Conservation (phyloP, 805 yeast genomes). For the Tetrapisispora fleetii region DNA sequence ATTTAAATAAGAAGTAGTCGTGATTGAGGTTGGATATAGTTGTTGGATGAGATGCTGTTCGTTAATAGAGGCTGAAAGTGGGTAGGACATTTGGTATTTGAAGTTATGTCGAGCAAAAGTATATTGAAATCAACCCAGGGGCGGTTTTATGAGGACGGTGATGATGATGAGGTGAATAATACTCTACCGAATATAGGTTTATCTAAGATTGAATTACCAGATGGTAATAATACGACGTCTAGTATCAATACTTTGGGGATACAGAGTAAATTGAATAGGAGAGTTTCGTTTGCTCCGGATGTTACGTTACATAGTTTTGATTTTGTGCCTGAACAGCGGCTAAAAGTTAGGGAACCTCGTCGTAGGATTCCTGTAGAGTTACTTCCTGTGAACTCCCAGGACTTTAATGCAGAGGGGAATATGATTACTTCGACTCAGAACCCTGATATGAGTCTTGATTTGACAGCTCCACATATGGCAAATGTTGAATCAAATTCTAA, state of each 20-base stretch:
- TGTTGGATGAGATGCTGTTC: too few relatives aligned
- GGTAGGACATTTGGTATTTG: background rate
- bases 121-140: slow-evolving; percentile 6
- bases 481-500: background rate
- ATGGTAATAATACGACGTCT: slow-evolving; percentile 26
- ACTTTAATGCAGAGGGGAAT: background rate
- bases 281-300: slow-evolving; percentile 73
- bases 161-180: slow-evolving; percentile 3
- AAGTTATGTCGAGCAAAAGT: slow-evolving; percentile 4
- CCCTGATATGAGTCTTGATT: background rate
- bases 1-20: too few relatives aligned
- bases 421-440: slow-evolving; percentile 9
- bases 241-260: slow-evolving; percentile 14
- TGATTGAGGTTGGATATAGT: background rate
- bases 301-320: slow-evolving; percentile 55
- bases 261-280: slow-evolving; percentile 27
- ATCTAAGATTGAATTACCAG: slow-evolving; percentile 8
- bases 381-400: background rate
- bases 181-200: slow-evolving; percentile 5
- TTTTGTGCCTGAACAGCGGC: slow-evolving; percentile 22
- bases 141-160: background rate
- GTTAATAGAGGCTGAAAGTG: too few relatives aligned
- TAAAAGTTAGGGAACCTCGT: slow-evolving; percentile 14
- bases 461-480: background rate
- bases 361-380: slow-evolving; percentile 5